Evolutionary conservation across 768 basidiomycete genomes (phyloP).

Genomic region (Trametes gibbosa): DNA sequence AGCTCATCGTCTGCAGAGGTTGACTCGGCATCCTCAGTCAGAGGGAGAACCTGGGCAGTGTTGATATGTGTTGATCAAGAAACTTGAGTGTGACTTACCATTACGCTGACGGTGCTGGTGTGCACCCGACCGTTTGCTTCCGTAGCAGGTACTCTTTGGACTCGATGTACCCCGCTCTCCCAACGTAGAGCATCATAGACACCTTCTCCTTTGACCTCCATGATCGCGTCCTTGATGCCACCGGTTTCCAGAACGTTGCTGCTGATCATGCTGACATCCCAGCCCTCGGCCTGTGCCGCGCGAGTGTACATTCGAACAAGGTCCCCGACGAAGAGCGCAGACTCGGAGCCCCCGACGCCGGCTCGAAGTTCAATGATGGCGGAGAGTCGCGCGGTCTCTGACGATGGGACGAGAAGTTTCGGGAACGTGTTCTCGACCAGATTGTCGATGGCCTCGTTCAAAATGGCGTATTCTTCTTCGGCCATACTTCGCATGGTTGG

Average conservation of each 20-base stretch:
- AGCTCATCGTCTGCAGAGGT: slow-evolving; percentile 49
- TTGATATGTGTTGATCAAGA: background rate
- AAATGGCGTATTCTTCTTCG: slow-evolving; percentile 54
- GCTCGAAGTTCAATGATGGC: slow-evolving; percentile 90
- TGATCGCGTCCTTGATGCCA: slow-evolving; percentile 74
- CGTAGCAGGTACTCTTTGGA: slow-evolving; percentile 91
- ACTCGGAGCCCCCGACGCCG: slow-evolving; percentile 90
- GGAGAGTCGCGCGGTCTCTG: slow-evolving; percentile 60
- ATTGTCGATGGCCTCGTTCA: slow-evolving; percentile 35
- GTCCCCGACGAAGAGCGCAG: slow-evolving; percentile 76
- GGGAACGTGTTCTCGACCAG: slow-evolving; percentile 53
- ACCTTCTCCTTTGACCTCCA: slow-evolving; percentile 76
- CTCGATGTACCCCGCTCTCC: slow-evolving; percentile 96
- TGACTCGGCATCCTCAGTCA: slow-evolving; percentile 62
- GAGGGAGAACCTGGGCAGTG: slow-evolving; percentile 68
- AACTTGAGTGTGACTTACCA: slow-evolving; percentile 50
- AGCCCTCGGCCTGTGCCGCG: slow-evolving; percentile 51
- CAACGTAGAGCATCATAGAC: slow-evolving; percentile 78
- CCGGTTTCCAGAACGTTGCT: slow-evolving; percentile 56
- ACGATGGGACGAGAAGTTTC: slow-evolving; percentile 67
- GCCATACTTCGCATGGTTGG: slow-evolving; percentile 74
- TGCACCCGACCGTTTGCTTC: slow-evolving; percentile 87
- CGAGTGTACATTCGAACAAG: slow-evolving; percentile 81
- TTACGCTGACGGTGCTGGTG: slow-evolving; percentile 85
- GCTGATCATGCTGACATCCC: slow-evolving; percentile 62